Evolutionary conservation across 805 yeast species (phyloP), one percentile per base, ranked within the genome.

Genomic region (Yamadazyma takamatsuzukensis): DNA sequence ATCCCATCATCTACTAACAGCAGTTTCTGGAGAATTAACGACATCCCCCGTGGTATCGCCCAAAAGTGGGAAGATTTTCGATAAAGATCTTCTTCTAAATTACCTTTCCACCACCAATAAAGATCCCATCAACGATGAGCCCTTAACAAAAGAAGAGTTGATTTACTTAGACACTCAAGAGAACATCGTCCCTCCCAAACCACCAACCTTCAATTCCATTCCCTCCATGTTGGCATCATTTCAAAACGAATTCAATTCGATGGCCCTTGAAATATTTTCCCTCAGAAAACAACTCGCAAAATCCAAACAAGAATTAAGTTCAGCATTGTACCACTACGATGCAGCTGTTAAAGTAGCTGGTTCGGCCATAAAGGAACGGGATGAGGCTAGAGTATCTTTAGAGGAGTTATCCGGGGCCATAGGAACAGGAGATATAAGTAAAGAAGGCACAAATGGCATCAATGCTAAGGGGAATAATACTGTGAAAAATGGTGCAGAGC

Each of bases 281-380:
- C 61, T 89, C 41, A 70, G 93, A 39, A 83, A 84, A 51, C 87
- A 83, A 45, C 64, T 88, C 23, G 73, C 69, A 32, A 64, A 66
- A 15, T 70, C 88, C 1, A 72, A 82, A 37, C 76, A 83, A 44
- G 90, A 87, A 47, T 62, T 89, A 30, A 80, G 93, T 18, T 62
- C 82, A 2, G 80, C 95, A 0, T 60, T 88, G 25, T 89, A 87
- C 48, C 82, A 80, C 49, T 84, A 84, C 42, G 97, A 89, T 53
- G 96, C 97, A 0, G 95, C 96, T 2, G 78, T 83, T 3, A 65
- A 89, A 35, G 96, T 89, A 1, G 94, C 90, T 1, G 79, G 94
- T 0, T 69, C 71, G 21, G 77, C 86, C 2, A 63, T 81, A n/a
- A 68, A 70, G 34, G 96, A 89, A 47, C 63, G 88, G 25, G 94